Base-by-base conservation (phyloP, 2,329 filamentous ascomycete genomes). In the Scedosporium aurantiacum region DNA sequence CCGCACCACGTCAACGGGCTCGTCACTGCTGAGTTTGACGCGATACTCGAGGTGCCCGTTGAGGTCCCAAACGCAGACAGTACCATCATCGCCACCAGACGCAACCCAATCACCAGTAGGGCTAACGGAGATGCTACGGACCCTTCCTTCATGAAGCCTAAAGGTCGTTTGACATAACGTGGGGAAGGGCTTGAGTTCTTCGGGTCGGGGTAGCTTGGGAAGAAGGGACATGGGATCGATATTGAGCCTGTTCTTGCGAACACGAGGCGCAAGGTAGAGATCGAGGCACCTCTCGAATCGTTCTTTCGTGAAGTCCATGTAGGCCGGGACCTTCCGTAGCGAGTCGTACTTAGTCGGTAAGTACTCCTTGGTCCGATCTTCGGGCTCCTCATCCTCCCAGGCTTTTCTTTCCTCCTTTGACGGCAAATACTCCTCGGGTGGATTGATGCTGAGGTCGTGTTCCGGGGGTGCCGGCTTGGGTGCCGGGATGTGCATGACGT, bases 371-470 rank as follows among this genome's bases (percentile, higher is more conserved):
- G 96, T 90, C 61, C 92, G 82, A 65, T 99, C 94, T 71, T 97
- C 94, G 2, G 90, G 89, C 65, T 97, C 93, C 27, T 84, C 80
- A 60, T 89, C 83, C 69, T 96, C 86, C 94, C 94, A 99, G 14
- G 82, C 82, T 66, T 89, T 85, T 71, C 82, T 90, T 76, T 99
- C 94, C 45, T 89, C 86, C 69, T 88, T 84, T 61, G 90, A 89
- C 1, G 93, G 95, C 2, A 99, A 78, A 72, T 97, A 99, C 76
- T 99, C 94, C 3, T 88, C 84, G 58, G 95, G 94, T 25, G 94
- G 94, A 74, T 97, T 96, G 73, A 99, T 97, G 70, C 91, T 96
- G 72, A 97, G 85, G 69, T 96, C 92, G 72, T 96, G 97, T 60
- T 91, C 91, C 28, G 94, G 94, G 43, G 94, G 93, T 28, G 93